Evolutionary conservation across 345 rosid genomes (phyloP).

Genomic region (Anastatica hierochuntica): DNA sequence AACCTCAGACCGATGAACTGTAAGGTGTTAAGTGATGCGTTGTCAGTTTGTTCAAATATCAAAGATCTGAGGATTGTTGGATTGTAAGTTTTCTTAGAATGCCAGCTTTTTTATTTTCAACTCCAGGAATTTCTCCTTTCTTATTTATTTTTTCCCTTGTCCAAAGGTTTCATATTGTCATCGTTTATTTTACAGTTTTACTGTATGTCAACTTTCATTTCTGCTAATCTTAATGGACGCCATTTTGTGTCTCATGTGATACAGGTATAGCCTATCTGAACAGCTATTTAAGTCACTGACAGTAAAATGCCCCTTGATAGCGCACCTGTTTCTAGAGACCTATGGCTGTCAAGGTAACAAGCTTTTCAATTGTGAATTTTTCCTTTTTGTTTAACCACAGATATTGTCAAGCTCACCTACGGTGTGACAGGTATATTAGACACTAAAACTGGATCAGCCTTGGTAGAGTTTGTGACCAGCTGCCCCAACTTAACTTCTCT

Average conservation of each 20-base stretch:
- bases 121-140: neutral
- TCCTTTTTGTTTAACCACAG: conserved; percentile 2
- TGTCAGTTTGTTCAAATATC: conserved; percentile 53
- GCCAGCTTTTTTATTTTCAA: no score
- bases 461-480: conserved; percentile 56
- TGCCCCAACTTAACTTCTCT: conserved; percentile 63
- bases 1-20: conserved; percentile 30
- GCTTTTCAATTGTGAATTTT: conserved; percentile 14
- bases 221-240: neutral
- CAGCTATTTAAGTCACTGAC: conserved; percentile 54
- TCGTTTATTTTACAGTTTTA: no score
- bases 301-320: conserved; percentile 50
- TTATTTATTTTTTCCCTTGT: no score
- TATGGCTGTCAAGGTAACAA: conserved; percentile 48
- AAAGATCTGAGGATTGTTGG: conserved; percentile 75
- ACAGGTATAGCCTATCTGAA: conserved; percentile 62
- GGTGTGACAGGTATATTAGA: conserved; percentile 57
- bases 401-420: conserved; percentile 20
- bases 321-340: conserved; percentile 64
- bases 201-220: neutral
- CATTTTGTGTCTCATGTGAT: conserved; percentile 8
- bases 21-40: conserved; percentile 18
- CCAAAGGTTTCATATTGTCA: neutral
- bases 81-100: conserved; percentile 57
- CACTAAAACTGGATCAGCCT: conserved; percentile 53